A percentile compares a stretch with the other conserved stretches of the same genome.
These are phyloP conservation scores for Tylopilus plumbeoviolaceoides DNA, from an alignment of 768 basidiomycete genomes.

Conservation along the genomic window DNA sequence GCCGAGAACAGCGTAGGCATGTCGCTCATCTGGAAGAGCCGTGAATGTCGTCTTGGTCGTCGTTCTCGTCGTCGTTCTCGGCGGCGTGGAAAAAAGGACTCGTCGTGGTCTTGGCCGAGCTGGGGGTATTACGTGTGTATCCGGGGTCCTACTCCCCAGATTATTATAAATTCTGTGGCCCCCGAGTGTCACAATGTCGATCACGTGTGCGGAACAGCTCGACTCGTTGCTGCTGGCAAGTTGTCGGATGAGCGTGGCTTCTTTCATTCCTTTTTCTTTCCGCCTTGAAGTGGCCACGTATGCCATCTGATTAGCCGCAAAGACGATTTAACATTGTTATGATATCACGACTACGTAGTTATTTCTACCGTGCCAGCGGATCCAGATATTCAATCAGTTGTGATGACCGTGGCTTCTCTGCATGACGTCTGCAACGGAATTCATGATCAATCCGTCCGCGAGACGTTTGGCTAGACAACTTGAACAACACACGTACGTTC, in stretches of 20 bases:
- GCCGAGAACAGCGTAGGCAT: constrained; percentile 42
- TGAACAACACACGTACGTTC: no score
- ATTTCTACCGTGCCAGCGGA: neutral
- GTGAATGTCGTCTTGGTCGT: constrained; percentile 9
- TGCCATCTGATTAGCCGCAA: neutral
- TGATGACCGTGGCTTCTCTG: neutral
- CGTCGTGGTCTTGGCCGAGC: constrained; percentile 19
- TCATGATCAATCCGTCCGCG: no score
- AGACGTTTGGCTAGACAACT: no score
- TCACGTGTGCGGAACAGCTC: constrained; percentile 11
- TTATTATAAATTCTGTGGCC: constrained; percentile 17
- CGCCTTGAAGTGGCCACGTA: neutral
- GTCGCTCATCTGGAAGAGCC: constrained; percentile 26
- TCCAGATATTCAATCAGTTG: neutral
- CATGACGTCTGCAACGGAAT: no score
- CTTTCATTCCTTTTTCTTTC: neutral
- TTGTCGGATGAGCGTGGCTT: neutral
- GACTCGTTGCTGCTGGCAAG: no score
- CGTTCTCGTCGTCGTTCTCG: constrained; percentile 2
- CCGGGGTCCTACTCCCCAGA: constrained; percentile 17
- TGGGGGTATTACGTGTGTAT: constrained; percentile 18
- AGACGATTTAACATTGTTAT: constrained; percentile 1
- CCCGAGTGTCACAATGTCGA: constrained; percentile 3
- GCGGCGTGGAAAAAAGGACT: constrained; percentile 23
- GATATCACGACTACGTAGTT: neutral